phyloP scores from a whole-genome alignment of 2,329 filamentous ascomycete species.

The Mycosphaerella sp. region DNA sequence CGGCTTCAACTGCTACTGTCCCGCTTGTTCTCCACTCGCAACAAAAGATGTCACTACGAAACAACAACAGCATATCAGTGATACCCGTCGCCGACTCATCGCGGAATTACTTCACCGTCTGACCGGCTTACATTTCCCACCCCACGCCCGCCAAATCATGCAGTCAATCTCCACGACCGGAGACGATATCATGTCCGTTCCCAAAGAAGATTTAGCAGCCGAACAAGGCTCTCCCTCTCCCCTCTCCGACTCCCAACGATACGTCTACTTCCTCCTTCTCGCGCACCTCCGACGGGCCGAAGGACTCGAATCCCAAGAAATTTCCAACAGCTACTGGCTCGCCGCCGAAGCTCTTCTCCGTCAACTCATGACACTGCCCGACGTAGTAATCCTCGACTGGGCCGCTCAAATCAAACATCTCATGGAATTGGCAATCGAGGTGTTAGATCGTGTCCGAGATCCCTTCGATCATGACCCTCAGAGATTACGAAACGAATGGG shows the following conservation, averaged over 20 bases:
- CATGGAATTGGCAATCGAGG: constrained; percentile 13
- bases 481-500: constrained; percentile 10
- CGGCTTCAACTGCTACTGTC: constrained; percentile 11
- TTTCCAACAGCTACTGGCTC: constrained; percentile 10
- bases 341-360: constrained; percentile 10
- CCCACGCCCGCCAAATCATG: neutral
- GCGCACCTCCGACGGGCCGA: constrained; percentile 8
- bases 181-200: neutral
- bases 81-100: neutral
- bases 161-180: neutral
- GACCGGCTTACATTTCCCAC: neutral
- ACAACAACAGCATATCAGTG: neutral
- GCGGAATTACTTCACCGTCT: neutral
- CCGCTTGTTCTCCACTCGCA: neutral
- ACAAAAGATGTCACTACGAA: neutral
- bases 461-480: constrained; percentile 13
- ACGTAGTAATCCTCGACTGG: constrained; percentile 9
- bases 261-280: neutral
- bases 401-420: neutral
- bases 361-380: constrained; percentile 6
- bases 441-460: constrained; percentile 5
- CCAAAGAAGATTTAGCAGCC: neutral
- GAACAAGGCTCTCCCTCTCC: neutral
- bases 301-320: constrained; percentile 2
- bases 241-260: neutral